Evolutionary conservation across 495 filamentous ascomycete species (phyloP), one percentile per base, ranked within the genome.

Genomic region (Parathielavia hyrcaniae): DNA sequence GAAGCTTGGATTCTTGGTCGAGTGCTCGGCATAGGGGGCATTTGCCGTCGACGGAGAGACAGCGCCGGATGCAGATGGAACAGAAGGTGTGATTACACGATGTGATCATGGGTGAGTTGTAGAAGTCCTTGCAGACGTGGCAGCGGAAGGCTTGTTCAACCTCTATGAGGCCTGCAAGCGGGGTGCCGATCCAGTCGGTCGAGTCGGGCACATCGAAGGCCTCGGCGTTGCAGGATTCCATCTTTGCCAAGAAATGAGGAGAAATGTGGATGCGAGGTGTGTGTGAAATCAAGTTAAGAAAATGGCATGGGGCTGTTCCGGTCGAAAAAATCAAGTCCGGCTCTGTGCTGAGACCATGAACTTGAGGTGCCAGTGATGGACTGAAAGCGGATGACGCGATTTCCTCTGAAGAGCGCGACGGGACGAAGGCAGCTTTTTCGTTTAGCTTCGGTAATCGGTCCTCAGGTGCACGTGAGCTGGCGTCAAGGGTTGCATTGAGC

Each of bases 111-210:
- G 93, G 93, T 22, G 88, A 91, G 59, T 82, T 81, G 75, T 87
- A 97, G 72, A 97, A 95, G 69, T 99, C 93, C 72, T 97, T 97
- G 80, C 93, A 99, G 57, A 99, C 86, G 65, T 97, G 87, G 71
- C 93, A 99, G 61, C 91, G 88, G 16, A 99, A 79, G 16, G 89
- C 83, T 41, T 89, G 83, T 65, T 99, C 93, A 54, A 99, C 80
- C 7, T 85, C 77, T 49, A 83, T 77, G 55, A 98, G 79, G 36
- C 79, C 73, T 2, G 85, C 78, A 10, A 97, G 76, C 1, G 85
- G 81, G 20, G 93, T 97, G n/a, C 75, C 64, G 16, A 90, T 75
- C 95, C 93, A 98, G 77, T 98, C 95, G 47, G 92, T 92, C 7
- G 92, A 86, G 73, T 98, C 91, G 38, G 89, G 74, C 46, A 97